Conservation (phyloP, 1,139 yeast species). For the Zygosaccharomyces sapae region DNA sequence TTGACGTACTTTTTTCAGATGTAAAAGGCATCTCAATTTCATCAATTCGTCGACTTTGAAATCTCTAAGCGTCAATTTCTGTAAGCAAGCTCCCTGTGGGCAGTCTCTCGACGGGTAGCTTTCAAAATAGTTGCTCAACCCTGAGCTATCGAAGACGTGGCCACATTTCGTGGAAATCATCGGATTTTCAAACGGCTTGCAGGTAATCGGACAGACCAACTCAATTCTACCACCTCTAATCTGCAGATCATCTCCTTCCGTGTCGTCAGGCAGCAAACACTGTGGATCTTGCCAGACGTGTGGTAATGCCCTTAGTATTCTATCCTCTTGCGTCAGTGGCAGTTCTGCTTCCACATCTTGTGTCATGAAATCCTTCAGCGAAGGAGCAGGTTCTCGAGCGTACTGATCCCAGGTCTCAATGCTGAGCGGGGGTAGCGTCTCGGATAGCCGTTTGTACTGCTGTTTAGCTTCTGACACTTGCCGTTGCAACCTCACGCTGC, state of each 20-base stretch:
- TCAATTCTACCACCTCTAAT: conserved; percentile 66
- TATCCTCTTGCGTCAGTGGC: conserved; percentile 10
- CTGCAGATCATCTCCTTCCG: conserved; percentile 48
- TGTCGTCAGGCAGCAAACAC: conserved; percentile 37
- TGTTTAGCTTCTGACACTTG: conserved; percentile 11
- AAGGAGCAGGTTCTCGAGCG: conserved; percentile 5
- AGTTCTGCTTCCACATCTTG: conserved; percentile 1
- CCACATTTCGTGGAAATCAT: conserved; percentile 50
- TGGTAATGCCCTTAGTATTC: conserved; percentile 24
- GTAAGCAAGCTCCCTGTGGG: conserved; percentile 34
- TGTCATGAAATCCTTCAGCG: conserved; percentile 3
- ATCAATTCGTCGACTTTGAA: conserved; percentile 31
- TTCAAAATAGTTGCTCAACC: conserved; percentile 37
- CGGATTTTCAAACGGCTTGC: conserved; percentile 49
- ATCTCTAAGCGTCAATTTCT: conserved; percentile 22
- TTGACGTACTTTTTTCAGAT: conserved; percentile 29
- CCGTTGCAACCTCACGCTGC: conserved; percentile 1
- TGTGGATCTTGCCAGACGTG: conserved; percentile 31
- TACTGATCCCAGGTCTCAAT: conserved; percentile 8
- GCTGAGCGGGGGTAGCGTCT: conserved; percentile 11
- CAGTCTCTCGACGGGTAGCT: conserved; percentile 22
- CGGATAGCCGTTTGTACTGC: conserved; percentile 14
- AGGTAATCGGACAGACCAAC: conserved; percentile 61
- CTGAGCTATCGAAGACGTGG: conserved; percentile 56
- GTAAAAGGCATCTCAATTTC: conserved; percentile 26